These are phyloP conservation scores for Cyberlindnera misumaiensis DNA, from an alignment of 805 yeast species.

Conservation along the genomic window DNA sequence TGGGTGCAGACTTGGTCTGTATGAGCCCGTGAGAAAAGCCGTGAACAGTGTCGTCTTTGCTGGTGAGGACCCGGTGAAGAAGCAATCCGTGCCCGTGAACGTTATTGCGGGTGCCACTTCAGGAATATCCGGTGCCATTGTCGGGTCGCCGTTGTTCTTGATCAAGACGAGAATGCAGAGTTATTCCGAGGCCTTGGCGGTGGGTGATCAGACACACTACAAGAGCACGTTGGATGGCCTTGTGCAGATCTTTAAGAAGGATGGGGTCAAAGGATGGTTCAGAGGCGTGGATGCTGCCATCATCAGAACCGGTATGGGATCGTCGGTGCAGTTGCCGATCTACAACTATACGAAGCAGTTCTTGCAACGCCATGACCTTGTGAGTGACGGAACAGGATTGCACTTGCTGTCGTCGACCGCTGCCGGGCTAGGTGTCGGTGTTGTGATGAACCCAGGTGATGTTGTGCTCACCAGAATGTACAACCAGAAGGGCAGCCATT, in stretches of 20 bases:
- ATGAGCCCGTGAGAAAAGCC: conserved; percentile 73
- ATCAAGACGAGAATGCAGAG: conserved; percentile 97
- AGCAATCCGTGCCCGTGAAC: conserved; percentile 52
- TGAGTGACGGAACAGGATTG: conserved; percentile 57
- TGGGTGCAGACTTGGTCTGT: conserved; percentile 91
- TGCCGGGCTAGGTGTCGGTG: conserved; percentile 88
- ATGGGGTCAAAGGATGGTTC: conserved; percentile 74
- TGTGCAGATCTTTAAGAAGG: conserved; percentile 48
- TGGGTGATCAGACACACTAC: conserved; percentile 93
- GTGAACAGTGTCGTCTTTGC: conserved; percentile 53
- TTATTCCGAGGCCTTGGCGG: conserved; percentile 56
- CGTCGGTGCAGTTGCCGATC: conserved; percentile 89
- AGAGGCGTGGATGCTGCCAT: conserved; percentile 95
- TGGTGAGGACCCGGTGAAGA: conserved; percentile 37
- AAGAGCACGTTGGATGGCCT: conserved; percentile 64
- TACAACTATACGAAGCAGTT: conserved; percentile 71
- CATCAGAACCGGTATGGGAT: conserved; percentile 91
- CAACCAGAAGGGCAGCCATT: conserved; percentile 85
- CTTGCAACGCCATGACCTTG: conserved; percentile 44
- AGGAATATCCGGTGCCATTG: conserved; percentile 82
- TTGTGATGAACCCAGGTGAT: conserved; percentile 98
- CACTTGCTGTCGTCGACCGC: conserved; percentile 69
- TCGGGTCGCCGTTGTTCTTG: conserved; percentile 88
- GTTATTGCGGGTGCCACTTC: conserved; percentile 75
- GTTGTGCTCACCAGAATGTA: conserved; percentile 91